A percentile compares a stretch with the other conserved stretches of the same genome.
Conservation (phyloP, 805 yeast genomes). For the Myxozyma kluyveri region DNA sequence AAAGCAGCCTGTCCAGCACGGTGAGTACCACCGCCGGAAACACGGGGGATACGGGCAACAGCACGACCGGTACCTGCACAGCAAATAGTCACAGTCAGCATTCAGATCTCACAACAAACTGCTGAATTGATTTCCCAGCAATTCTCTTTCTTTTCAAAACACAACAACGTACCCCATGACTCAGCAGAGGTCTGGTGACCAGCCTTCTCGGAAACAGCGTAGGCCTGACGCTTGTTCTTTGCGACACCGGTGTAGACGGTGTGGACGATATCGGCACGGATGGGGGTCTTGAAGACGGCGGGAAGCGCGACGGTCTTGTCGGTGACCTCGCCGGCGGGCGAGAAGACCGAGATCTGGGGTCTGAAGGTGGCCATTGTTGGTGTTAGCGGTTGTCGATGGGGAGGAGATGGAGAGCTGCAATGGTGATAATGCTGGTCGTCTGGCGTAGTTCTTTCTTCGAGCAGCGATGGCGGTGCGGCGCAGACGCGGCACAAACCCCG, state of each 20-base stretch:
- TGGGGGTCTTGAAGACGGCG: constrained; percentile 99
- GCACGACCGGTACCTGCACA: constrained; percentile 88
- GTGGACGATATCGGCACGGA: constrained; percentile 99
- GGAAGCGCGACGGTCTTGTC: constrained; percentile 86
- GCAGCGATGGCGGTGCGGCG: not conserved
- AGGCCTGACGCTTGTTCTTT: constrained; percentile 99
- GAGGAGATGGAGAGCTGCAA: not conserved
- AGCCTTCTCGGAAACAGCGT: constrained; percentile 98
- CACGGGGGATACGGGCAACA: constrained; percentile 99
- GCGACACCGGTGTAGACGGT: constrained; percentile 96
- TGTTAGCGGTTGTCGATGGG: not conserved
- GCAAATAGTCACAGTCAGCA: not conserved
- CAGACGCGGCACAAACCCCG: not conserved
- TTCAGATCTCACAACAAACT: not conserved
- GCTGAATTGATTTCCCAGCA: not conserved
- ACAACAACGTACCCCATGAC: constrained; percentile 75
- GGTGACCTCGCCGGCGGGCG: constrained; percentile 83
- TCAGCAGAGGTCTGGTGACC: constrained; percentile 99
- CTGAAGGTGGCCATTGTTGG: constrained; percentile 25
- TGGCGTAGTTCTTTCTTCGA: no score
- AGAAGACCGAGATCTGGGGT: constrained; percentile 73
- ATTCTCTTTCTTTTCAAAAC: no score
- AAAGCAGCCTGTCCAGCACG: constrained; percentile 99
- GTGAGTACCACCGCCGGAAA: constrained; percentile 99
- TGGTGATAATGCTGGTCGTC: no score